These are phyloP conservation scores for Blakeslea trispora DNA, from an alignment of 371 early-diverging fungal species.

Conservation along the genomic window DNA sequence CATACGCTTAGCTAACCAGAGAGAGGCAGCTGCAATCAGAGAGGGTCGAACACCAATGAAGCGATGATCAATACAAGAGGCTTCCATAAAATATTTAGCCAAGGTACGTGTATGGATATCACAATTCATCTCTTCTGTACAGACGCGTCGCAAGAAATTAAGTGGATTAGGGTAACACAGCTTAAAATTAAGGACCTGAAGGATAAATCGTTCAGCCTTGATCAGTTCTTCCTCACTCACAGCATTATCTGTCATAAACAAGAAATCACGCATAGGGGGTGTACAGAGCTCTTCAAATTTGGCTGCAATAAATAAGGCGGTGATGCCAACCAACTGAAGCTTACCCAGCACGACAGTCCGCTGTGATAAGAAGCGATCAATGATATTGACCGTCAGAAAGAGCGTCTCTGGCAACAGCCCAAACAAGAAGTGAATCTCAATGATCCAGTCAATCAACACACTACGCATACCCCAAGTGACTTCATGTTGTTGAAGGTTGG, in stretches of 20 bases:
- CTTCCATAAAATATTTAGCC: constrained; percentile 97
- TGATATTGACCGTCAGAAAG: constrained; percentile 91
- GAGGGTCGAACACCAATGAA: constrained; percentile 81
- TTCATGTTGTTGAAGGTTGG: constrained; percentile 76
- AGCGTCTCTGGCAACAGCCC: constrained; percentile 96
- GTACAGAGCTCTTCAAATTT: constrained; percentile 97
- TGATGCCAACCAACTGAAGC: constrained; percentile 97
- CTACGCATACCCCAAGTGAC: constrained; percentile 94
- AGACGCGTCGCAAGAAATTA: constrained; percentile 87
- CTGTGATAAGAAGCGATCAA: constrained; percentile 95
- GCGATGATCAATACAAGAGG: constrained; percentile 84
- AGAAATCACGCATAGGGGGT: constrained; percentile 81
- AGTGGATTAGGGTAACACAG: constrained; percentile 87
- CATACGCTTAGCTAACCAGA: constrained; percentile 91
- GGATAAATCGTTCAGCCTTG: constrained; percentile 87
- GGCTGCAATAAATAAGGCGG: constrained; percentile 91
- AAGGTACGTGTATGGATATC: constrained; percentile 88
- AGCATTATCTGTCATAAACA: constrained; percentile 78
- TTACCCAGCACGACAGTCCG: constrained; percentile 84
- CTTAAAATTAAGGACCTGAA: constrained; percentile 81
- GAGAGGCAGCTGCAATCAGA: constrained; percentile 79
- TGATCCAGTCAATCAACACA: constrained; percentile 80
- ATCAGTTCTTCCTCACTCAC: constrained; percentile 83
- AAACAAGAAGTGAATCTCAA: constrained; percentile 91
- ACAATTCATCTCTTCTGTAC: constrained; percentile 84